Evolutionary conservation across 2,329 filamentous ascomycete species (phyloP), one percentile per base, ranked within the genome.

Genomic region (Trichothecium roseum): DNA sequence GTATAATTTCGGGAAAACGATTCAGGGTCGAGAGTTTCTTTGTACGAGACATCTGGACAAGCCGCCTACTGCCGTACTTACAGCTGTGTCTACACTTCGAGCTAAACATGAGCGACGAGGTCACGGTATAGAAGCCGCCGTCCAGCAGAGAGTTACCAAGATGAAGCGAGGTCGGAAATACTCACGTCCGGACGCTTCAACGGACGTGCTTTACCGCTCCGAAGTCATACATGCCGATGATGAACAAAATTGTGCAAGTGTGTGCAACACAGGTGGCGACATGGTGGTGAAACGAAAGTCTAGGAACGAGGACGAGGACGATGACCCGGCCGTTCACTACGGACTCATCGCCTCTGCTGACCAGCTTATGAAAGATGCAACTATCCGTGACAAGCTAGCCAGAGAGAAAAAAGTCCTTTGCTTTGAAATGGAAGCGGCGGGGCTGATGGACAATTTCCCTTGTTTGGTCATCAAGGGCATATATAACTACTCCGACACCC

Each of bases 401-500:
- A 8, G 5, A 1, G 18, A 32, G 29, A n/a, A 27, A 4, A 48
- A 32, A 8, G 37, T 31, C 12, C 30, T 40, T 8, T 40, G 35
- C 15, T 28, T n/a, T n/a, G n/a, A n/a, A n/a, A n/a, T n/a, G n/a
- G n/a, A n/a, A n/a, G n/a, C n/a, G n/a, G n/a, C n/a, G 17, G 37
- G 37, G 1, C 27, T 50, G 1, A 41, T 42, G 33, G 33, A 39
- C 4, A 36, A 38, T 1, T 44, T 54, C 8, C 50, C 48, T 0
- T 59, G 50, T 27, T 18, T 60, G 1, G 46, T 54, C 0, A 52
- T 62, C 14, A 46, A 54, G 5, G 57, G 56, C 1, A 53, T 61
- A 2, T 60, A 50, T 18, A 52, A 57, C 30, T 62, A 60, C 33
- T 49, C 54, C 4, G 58, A 63, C 40, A 49, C 45, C 0, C 56